A percentile compares a stretch with the other conserved stretches of the same genome.
These are phyloP conservation scores for Hyaloperonospora arabidopsidis DNA, from an alignment of 352 stramenopile genomes.

Conservation along the genomic window DNA sequence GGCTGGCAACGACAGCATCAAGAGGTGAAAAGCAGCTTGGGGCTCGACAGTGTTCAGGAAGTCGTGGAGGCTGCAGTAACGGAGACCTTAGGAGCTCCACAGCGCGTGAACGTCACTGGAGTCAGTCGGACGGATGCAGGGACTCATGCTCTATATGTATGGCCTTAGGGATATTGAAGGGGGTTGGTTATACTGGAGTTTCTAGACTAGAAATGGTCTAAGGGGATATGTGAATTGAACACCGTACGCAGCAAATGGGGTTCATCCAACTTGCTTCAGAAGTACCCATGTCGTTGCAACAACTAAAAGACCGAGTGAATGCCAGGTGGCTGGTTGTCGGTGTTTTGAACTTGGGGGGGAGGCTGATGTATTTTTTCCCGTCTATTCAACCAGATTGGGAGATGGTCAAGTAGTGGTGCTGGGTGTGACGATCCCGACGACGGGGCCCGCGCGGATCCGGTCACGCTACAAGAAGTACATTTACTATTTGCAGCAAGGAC, in stretches of 20 bases:
- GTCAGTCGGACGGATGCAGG: slow-evolving; percentile 78
- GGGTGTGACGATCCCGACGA: slow-evolving; percentile 26
- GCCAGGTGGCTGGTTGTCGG: slow-evolving; percentile 24
- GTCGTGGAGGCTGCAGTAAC: slow-evolving; percentile 67
- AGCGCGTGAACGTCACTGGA: slow-evolving; percentile 74
- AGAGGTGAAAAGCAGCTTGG: slow-evolving; percentile 34
- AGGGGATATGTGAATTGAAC: slow-evolving; percentile 13
- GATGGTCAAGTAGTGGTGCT: slow-evolving; percentile 42
- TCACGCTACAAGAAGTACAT: slow-evolving; percentile 86
- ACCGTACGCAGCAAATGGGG: slow-evolving; percentile 70
- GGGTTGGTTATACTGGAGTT: slow-evolving; percentile 1
- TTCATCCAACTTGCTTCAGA: slow-evolving; percentile 52
- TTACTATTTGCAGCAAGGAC: slow-evolving; percentile 84
- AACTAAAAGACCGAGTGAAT: slow-evolving; percentile 53
- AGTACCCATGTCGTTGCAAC: slow-evolving; percentile 30
- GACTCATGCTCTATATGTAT: slow-evolving; percentile 79
- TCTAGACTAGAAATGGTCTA: slow-evolving; percentile 6
- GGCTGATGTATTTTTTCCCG: slow-evolving; percentile 1
- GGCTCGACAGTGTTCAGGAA: slow-evolving; percentile 72
- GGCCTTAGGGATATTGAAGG: neutral
- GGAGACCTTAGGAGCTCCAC: slow-evolving; percentile 27
- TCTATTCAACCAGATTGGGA: slow-evolving; percentile 21
- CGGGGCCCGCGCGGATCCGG: slow-evolving; percentile 50
- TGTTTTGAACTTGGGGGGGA: neutral
- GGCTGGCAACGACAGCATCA: slow-evolving; percentile 81